These are phyloP conservation scores for Jatropha podagrica DNA, from an alignment of 441 rosid species.

Conservation along the genomic window DNA sequence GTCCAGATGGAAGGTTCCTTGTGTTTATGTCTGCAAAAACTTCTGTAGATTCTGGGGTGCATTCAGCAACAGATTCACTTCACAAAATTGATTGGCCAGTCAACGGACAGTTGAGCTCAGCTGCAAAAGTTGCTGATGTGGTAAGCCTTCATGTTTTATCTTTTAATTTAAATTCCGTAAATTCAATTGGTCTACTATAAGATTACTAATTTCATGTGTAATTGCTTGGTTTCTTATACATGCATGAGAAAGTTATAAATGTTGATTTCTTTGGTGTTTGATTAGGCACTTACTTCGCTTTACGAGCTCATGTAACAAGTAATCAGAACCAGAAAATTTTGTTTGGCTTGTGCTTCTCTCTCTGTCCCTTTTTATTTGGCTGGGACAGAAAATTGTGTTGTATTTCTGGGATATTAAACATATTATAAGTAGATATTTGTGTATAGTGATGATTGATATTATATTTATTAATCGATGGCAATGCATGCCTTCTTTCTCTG, in stretches of 20 bases:
- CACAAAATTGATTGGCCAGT: slow-evolving; percentile 80
- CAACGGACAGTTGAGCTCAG: slow-evolving; percentile 45
- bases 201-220: background rate
- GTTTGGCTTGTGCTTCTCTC: background rate
- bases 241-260: slow-evolving; percentile 8
- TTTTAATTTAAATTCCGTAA: background rate
- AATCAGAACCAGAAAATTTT: background rate
- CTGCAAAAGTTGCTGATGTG: slow-evolving; percentile 60
- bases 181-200: background rate
- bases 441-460: background rate
- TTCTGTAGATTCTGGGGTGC: slow-evolving; percentile 84
- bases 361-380: background rate
- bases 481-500: background rate
- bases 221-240: background rate
- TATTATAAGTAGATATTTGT: background rate
- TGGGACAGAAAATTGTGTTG: background rate
- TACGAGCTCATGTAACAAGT: background rate
- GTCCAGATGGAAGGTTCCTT: slow-evolving; percentile 84
- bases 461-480: background rate
- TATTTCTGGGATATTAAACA: background rate
- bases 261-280: slow-evolving; percentile 1
- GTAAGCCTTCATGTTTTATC: slow-evolving; percentile 40
- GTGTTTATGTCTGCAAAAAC: slow-evolving; percentile 71
- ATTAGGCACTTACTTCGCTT: background rate
- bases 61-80: slow-evolving; percentile 73